These are phyloP conservation scores for Avicennia marina DNA, from an alignment of 257 asterid genomes.

Conservation along the genomic window DNA sequence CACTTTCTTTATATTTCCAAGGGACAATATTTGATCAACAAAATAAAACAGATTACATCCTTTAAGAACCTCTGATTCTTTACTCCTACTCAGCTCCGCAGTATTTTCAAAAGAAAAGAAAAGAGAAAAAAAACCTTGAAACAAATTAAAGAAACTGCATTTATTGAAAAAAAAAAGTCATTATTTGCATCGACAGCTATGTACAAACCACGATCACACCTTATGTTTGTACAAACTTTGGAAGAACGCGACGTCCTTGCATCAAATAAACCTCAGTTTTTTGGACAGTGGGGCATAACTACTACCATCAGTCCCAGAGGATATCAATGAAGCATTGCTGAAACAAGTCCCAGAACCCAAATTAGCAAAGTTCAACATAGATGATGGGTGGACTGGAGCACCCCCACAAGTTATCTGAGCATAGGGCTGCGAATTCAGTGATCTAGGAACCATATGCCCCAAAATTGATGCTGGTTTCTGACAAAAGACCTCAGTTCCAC, in stretches of 20 bases:
- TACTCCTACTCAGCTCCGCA: too few relatives aligned
- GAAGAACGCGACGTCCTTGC: neutral
- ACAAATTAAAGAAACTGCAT: too few relatives aligned
- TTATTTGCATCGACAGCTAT: constrained; percentile 25
- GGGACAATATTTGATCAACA: too few relatives aligned
- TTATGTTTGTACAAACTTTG: constrained; percentile 39
- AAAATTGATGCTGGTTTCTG: constrained; percentile 23
- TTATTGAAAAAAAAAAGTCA: constrained; percentile 17
- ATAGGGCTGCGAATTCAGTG: constrained; percentile 22
- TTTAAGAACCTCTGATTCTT: too few relatives aligned
- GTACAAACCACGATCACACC: constrained; percentile 30
- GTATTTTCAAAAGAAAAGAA: too few relatives aligned
- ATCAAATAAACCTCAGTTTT: constrained; percentile 44
- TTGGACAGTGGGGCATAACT: constrained; percentile 31
- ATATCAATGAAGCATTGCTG: constrained; percentile 18
- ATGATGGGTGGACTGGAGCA: constrained; percentile 32
- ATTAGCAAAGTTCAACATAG: constrained; percentile 33
- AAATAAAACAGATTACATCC: too few relatives aligned
- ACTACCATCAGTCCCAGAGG: constrained; percentile 23
- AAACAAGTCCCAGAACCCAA: constrained; percentile 16
- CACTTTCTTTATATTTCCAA: too few relatives aligned
- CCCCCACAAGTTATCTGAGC: constrained; percentile 45
- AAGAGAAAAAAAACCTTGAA: too few relatives aligned
- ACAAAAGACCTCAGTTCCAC: constrained; percentile 21
- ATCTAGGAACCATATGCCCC: constrained; percentile 18